phyloP scores from a whole-genome alignment of 306 rosid species.

The Parietaria judaica region DNA sequence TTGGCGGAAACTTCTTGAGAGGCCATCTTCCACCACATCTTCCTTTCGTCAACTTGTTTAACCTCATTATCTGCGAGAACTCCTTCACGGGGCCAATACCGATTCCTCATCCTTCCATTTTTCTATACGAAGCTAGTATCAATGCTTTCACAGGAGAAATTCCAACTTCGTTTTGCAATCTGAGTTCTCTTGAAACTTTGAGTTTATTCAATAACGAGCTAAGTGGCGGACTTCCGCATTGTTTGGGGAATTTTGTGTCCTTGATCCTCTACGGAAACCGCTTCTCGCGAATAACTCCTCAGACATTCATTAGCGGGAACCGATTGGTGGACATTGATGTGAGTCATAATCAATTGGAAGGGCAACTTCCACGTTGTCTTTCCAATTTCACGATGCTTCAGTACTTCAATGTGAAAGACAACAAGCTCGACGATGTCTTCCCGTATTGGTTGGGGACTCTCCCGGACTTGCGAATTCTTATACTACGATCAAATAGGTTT shows the following conservation, averaged over 20 bases:
- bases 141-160: not conserved
- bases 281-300: not conserved
- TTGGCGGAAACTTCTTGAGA: no score
- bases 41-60: no score
- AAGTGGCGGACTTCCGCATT: no score
- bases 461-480: slow-evolving; percentile 10
- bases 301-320: not conserved
- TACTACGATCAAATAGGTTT: slow-evolving; percentile 15
- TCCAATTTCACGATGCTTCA: slow-evolving; percentile 11
- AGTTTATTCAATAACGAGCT: no score
- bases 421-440: slow-evolving; percentile 22
- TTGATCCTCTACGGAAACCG: no score
- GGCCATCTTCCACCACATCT: no score
- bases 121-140: not conserved
- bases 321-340: slow-evolving; percentile 12
- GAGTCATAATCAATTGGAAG: slow-evolving; percentile 17
- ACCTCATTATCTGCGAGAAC: slow-evolving; percentile 1
- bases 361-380: slow-evolving; percentile 17
- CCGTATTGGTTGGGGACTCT: slow-evolving; percentile 38
- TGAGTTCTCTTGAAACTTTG: not conserved
- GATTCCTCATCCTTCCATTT: not conserved
- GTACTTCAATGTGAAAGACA: slow-evolving; percentile 8
- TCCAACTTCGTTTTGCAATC: slow-evolving; percentile 12
- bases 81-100: slow-evolving; percentile 7
- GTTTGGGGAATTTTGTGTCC: no score